Conservation (phyloP, 768 basidiomycete species). For the Tephrocybe sp. region DNA sequence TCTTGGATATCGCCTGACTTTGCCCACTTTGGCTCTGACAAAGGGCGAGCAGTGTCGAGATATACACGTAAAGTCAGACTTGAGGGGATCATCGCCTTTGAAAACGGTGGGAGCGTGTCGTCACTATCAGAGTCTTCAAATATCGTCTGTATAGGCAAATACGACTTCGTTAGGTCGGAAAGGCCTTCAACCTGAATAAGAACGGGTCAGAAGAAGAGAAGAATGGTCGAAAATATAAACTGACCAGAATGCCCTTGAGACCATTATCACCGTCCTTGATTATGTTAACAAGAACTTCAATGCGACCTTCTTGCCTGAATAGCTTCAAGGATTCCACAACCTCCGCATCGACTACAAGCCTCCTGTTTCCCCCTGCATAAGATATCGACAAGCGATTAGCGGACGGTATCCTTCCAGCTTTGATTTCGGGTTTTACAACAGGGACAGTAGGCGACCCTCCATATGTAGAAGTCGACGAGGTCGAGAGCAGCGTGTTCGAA, state of each 20-base stretch:
- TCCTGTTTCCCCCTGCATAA: constrained; percentile 83
- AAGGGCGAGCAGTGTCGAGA: constrained; percentile 82
- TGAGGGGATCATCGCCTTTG: constrained; percentile 48
- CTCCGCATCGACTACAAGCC: constrained; percentile 87
- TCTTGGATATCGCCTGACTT: constrained; percentile 93
- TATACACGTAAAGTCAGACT: constrained; percentile 68
- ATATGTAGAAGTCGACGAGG: constrained; percentile 41
- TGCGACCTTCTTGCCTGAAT: constrained; percentile 76
- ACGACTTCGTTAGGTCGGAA: constrained; percentile 69
- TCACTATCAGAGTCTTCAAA: constrained; percentile 42
- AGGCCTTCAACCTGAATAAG: constrained; percentile 65
- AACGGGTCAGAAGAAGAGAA: constrained; percentile 1
- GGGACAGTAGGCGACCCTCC: constrained; percentile 43
- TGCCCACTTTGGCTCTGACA: constrained; percentile 97
- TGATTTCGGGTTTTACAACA: constrained; percentile 32
- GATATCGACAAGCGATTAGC: constrained; percentile 92
- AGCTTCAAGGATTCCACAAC: constrained; percentile 81
- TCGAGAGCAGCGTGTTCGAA: constrained; percentile 45
- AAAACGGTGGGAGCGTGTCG: constrained; percentile 71
- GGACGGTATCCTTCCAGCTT: constrained; percentile 53
- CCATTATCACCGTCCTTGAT: constrained; percentile 51
- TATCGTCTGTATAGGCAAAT: constrained; percentile 53
- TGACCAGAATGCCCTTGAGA: constrained; percentile 74
- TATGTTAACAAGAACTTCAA: constrained; percentile 74
- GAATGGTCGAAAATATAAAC: constrained; percentile 19